Evolutionary conservation across 371 early-diverging fungal genomes (phyloP).

Genomic region (Mortierella sp.): DNA sequence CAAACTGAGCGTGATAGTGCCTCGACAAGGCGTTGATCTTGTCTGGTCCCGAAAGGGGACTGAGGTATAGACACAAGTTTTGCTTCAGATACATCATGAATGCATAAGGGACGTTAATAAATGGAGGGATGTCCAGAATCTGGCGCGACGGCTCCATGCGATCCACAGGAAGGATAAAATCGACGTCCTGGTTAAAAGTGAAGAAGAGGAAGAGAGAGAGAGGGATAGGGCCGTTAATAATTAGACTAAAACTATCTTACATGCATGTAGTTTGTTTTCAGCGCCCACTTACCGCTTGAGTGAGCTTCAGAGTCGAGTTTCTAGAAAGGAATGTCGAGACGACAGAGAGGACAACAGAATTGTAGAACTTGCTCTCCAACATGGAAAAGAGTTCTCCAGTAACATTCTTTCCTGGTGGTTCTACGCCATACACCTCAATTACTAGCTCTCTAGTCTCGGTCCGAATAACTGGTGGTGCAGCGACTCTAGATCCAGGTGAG

Average conservation of each 20-base stretch:
- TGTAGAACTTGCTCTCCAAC: slow-evolving; percentile 71
- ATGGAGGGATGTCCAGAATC: slow-evolving; percentile 60
- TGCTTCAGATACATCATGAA: slow-evolving; percentile 76
- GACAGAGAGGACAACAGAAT: slow-evolving; percentile 69
- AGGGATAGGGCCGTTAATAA: background rate
- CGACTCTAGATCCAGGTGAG: slow-evolving; percentile 47
- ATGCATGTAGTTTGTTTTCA: background rate
- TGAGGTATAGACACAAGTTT: slow-evolving; percentile 63
- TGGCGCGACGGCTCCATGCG: slow-evolving; percentile 52
- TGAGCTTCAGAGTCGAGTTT: slow-evolving; percentile 74
- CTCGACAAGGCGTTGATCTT: slow-evolving; percentile 60
- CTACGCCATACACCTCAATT: slow-evolving; percentile 81
- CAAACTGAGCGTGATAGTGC: slow-evolving; percentile 64
- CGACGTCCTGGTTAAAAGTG: slow-evolving; percentile 62
- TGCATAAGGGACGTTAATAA: slow-evolving; percentile 65
- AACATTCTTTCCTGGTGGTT: slow-evolving; percentile 69
- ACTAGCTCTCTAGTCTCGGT: slow-evolving; percentile 67
- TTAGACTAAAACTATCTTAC: background rate
- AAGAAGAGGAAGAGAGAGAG: background rate
- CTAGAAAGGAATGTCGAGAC: slow-evolving; percentile 78
- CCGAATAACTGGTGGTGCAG: slow-evolving; percentile 19
- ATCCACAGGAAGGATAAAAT: slow-evolving; percentile 73
- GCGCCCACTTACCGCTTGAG: slow-evolving; percentile 63
- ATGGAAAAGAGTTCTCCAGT: slow-evolving; percentile 74
- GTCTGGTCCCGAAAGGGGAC: slow-evolving; percentile 65